phyloP scores from a whole-genome alignment of 2,329 filamentous ascomycete genomes.

The Aplosporella prunicola region DNA sequence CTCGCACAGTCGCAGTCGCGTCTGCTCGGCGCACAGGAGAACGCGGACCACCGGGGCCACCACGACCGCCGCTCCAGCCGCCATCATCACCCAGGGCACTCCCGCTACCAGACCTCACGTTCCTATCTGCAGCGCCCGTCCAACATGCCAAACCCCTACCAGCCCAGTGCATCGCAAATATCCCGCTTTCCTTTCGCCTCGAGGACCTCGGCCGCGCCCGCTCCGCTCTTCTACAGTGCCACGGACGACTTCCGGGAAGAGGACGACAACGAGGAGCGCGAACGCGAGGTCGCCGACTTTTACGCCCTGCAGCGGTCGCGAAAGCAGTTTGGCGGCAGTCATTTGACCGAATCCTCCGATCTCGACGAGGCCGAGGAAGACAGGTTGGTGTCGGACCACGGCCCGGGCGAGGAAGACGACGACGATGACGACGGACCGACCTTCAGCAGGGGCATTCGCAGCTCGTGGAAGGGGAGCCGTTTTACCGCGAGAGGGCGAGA shows the following conservation, averaged over 20 bases:
- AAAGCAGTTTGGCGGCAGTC: conserved; percentile 75
- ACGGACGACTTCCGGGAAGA: conserved; percentile 86
- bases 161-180: conserved; percentile 58
- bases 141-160: conserved; percentile 64
- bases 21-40: conserved; percentile 56
- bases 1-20: conserved; percentile 93
- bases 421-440: conserved; percentile 24
- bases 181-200: conserved; percentile 72
- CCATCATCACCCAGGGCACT: conserved; percentile 38
- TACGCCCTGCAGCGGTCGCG: conserved; percentile 86
- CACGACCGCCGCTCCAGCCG: conserved; percentile 35
- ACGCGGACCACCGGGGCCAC: conserved; percentile 11
- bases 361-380: conserved; percentile 59
- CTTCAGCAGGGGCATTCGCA: conserved; percentile 43
- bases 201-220: conserved; percentile 64
- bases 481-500: conserved; percentile 28
- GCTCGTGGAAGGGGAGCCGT: conserved; percentile 47
- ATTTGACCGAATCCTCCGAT: conserved; percentile 77
- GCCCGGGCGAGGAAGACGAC: conserved; percentile 35
- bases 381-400: conserved; percentile 42
- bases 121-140: conserved; percentile 40
- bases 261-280: conserved; percentile 84
- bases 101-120: conserved; percentile 40
- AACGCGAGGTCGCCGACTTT: conserved; percentile 86
- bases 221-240: conserved; percentile 88